phyloP scores from a whole-genome alignment of 148 eudicot genomes.

The Pouteria glomerata region DNA sequence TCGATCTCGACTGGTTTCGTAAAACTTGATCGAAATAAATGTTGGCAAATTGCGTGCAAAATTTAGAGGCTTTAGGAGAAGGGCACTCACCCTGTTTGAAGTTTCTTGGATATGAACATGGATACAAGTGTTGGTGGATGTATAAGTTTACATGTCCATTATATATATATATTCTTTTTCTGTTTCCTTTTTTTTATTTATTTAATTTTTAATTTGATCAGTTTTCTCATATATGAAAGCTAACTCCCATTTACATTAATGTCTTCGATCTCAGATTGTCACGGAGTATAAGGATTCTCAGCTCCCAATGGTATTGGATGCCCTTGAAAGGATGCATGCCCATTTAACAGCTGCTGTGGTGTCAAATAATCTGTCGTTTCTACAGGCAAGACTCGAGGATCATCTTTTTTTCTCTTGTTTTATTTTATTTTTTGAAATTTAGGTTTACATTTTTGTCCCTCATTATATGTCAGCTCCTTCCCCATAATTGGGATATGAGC shows the following conservation, averaged over 20 bases:
- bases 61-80: not conserved
- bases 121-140: not conserved
- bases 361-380: conserved; percentile 67
- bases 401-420: not conserved
- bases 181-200: too few relatives aligned
- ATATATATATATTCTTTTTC: too few relatives aligned
- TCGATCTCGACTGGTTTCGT: not conserved
- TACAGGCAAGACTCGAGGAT: conserved; percentile 49
- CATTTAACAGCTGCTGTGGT: conserved; percentile 97
- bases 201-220: not conserved
- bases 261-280: conserved; percentile 42
- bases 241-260: not conserved
- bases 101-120: not conserved
- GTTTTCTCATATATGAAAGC: not conserved
- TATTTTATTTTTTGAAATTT: not conserved
- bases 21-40: not conserved
- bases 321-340: conserved; percentile 92
- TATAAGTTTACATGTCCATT: not conserved
- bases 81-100: not conserved
- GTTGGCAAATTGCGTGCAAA: not conserved
- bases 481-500: not conserved
- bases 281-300: conserved; percentile 82
- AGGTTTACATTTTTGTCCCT: not conserved
- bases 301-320: conserved; percentile 69
- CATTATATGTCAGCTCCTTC: not conserved